Conservation (phyloP, 176 grass and related monocot species). For the Alloteropsis semialata region DNA sequence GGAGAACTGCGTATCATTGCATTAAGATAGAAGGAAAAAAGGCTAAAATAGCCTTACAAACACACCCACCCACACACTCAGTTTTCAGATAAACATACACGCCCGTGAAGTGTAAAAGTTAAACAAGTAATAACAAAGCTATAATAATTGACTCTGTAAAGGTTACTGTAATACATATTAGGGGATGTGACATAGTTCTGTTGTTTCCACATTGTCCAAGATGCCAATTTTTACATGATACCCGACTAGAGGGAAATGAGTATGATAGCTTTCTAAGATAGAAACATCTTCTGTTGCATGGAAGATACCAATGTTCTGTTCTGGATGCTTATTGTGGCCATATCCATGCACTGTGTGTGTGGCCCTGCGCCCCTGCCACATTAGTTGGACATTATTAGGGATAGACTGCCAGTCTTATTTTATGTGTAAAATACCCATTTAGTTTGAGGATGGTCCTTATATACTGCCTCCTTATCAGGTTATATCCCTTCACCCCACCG, state of each 20-base stretch:
- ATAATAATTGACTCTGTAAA: background rate
- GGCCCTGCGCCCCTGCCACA: background rate
- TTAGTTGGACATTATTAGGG: background rate
- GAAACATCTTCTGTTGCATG: background rate
- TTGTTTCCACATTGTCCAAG: conserved; percentile 10
- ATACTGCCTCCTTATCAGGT: too few relatives aligned
- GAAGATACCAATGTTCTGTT: background rate
- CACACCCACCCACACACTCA: too few relatives aligned
- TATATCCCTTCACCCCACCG: too few relatives aligned
- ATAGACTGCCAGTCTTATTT: background rate
- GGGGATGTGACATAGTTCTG: background rate
- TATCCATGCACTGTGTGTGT: background rate
- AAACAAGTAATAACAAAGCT: conserved; percentile 5
- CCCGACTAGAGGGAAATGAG: background rate
- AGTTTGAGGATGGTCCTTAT: background rate
- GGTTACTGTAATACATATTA: background rate
- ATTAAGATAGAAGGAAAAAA: too few relatives aligned
- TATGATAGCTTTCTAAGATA: background rate
- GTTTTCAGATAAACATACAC: too few relatives aligned
- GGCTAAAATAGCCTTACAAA: too few relatives aligned
- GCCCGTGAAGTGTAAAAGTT: too few relatives aligned
- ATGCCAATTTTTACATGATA: background rate
- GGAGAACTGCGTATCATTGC: too few relatives aligned
- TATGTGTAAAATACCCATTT: background rate
- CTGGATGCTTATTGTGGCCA: background rate